Base-by-base conservation (phyloP, 345 rosid genomes). In the Melaleuca quinquenervia region DNA sequence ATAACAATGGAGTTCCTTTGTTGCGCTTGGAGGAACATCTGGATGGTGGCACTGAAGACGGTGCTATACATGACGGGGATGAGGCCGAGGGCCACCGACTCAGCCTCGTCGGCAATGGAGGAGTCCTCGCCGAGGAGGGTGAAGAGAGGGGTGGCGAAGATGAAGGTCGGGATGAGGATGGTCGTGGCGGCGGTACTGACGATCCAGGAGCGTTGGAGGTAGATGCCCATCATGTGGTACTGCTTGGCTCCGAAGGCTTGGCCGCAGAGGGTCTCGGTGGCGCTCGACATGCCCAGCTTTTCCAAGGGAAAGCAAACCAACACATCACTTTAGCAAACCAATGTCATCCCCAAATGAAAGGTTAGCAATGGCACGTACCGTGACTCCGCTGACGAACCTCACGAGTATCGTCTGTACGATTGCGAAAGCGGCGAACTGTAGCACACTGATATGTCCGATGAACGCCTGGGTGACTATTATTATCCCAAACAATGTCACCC, bases 191-290 rank as follows among this genome's bases (percentile, higher is more conserved):
- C 78, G 3, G 82, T 54, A 20, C 83, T 84, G 16, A 90, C 87
- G 26, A 90, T 86, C 92, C 91, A 90, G 49, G 92, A 89, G 6
- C 92, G 82, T 24, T 91, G 92, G 48, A 91, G 74, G 89, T 91
- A 91, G 51, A 91, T 85, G 5, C 92, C 90, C 87, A 90, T 26
- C 92, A 90, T 90, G 85, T 89, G 89, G 83, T 87, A 88, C 51
- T 90, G 90, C 84, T 48, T 74, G 26, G 92, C 91, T 27, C 92
- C 91, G 70, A 84, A 91, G 27, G 92, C 91, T 87, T 91, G 92
- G 5, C 90, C 92, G 84, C 92, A 91, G 12, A 91, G 70, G 24
- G 91, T 91, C 44, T 89, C 91, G 24, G 91, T 87, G 32, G 92
- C 92, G 60, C 88, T 90, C 44, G 92, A 87, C 92, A 90, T 90